Percentiles rank a stretch among this genome's conserved stretches.
phyloP scores from a whole-genome alignment of 2,329 filamentous ascomycete species.

The Calonectria pauciramosa region DNA sequence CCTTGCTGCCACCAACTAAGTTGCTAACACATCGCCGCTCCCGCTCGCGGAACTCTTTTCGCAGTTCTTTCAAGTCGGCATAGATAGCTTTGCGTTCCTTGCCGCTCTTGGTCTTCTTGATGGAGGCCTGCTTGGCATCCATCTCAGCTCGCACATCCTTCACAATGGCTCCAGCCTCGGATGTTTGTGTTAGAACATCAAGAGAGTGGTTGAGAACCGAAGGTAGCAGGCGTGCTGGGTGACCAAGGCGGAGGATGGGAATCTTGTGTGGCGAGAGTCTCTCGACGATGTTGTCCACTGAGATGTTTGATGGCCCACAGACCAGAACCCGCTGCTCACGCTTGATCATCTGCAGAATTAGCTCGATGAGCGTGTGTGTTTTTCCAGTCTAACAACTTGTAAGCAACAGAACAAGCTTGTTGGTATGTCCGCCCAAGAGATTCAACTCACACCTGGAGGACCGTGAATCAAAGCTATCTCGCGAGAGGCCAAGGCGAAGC shows the following conservation, averaged over 20 bases:
- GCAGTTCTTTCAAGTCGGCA: slow-evolving; percentile 83
- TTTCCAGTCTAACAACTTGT: slow-evolving; percentile 80
- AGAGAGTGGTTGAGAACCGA: slow-evolving; percentile 91
- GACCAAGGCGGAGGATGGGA: slow-evolving; percentile 89
- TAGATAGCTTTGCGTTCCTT: slow-evolving; percentile 87
- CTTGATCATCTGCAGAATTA: slow-evolving; percentile 91
- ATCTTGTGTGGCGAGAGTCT: slow-evolving; percentile 87
- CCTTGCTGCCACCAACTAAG: slow-evolving; percentile 82
- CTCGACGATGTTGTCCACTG: slow-evolving; percentile 98
- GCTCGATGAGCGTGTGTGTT: slow-evolving; percentile 94
- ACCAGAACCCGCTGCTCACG: slow-evolving; percentile 83
- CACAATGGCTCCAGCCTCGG: slow-evolving; percentile 90
- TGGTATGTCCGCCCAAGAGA: not conserved
- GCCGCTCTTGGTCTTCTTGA: slow-evolving; percentile 87
- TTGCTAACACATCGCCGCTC: slow-evolving; percentile 85
- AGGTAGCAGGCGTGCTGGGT: slow-evolving; percentile 90
- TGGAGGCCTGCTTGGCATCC: slow-evolving; percentile 89
- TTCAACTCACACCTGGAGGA: slow-evolving; percentile 79
- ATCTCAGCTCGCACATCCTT: slow-evolving; percentile 93
- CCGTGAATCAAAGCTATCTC: slow-evolving; percentile 95
- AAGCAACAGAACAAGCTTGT: not conserved
- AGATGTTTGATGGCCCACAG: slow-evolving; percentile 97
- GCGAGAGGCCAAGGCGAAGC: slow-evolving; percentile 85
- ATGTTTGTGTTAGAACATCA: slow-evolving; percentile 90
- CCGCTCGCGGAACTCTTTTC: slow-evolving; percentile 89